phyloP scores from a whole-genome alignment of 257 asterid genomes.

The Solanum ossicruentum region DNA sequence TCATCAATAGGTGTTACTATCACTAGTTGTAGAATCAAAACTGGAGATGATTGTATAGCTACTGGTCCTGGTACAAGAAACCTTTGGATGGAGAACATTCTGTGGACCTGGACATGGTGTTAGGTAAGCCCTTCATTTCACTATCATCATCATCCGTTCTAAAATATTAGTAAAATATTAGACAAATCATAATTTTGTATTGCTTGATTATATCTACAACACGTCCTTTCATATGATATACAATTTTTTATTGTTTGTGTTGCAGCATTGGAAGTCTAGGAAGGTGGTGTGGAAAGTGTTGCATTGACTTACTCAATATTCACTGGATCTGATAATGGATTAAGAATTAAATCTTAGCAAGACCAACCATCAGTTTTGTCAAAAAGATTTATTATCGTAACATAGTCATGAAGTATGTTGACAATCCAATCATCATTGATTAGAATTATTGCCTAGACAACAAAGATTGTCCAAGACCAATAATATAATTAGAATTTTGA shows the following conservation, averaged over 20 bases:
- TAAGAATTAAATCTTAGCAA: conserved; percentile 55
- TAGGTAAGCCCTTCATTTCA: conserved; percentile 12
- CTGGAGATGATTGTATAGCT: conserved; percentile 60
- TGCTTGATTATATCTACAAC: too few relatives aligned
- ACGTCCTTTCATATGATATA: neutral
- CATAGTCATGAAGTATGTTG: conserved; percentile 43
- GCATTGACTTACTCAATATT: conserved; percentile 43
- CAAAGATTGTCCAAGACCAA: conserved; percentile 31
- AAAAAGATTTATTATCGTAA: conserved; percentile 27
- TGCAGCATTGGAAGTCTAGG: conserved; percentile 63
- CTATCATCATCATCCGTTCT: neutral
- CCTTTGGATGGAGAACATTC: conserved; percentile 47
- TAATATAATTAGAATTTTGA: too few relatives aligned
- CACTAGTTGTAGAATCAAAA: conserved; percentile 14
- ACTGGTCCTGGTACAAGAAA: conserved; percentile 58
- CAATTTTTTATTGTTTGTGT: too few relatives aligned
- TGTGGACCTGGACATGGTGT: conserved; percentile 74
- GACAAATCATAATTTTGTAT: neutral
- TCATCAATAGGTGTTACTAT: conserved; percentile 41
- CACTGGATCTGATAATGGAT: conserved; percentile 49
- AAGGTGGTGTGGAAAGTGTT: conserved; percentile 49
- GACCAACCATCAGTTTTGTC: conserved; percentile 46
- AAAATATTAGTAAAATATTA: neutral
- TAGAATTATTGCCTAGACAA: conserved; percentile 54
- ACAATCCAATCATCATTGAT: conserved; percentile 56